A percentile compares a stretch with the other conserved stretches of the same genome.
phyloP scores from a whole-genome alignment of 306 rosid species.

The Malus fusca region DNA sequence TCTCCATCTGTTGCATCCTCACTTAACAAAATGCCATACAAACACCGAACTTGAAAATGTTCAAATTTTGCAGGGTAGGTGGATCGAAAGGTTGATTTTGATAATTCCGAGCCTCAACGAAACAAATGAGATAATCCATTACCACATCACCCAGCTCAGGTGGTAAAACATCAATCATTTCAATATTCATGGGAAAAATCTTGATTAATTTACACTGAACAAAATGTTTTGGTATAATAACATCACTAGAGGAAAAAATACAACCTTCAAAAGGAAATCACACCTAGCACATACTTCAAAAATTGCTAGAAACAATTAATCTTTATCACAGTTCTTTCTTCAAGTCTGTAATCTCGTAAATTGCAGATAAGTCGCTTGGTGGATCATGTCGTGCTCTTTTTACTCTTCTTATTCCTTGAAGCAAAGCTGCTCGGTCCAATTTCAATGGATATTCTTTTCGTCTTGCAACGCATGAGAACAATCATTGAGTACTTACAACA shows the following conservation, averaged over 20 bases:
- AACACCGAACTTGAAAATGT: too few species aligned
- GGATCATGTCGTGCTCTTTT: constrained; percentile 34
- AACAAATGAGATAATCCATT: neutral
- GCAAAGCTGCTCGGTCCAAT: constrained; percentile 91
- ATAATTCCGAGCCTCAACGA: too few species aligned
- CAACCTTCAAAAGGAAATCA: neutral
- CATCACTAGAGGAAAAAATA: neutral
- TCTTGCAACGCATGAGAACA: constrained; percentile 32
- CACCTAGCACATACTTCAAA: neutral
- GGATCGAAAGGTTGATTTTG: too few species aligned
- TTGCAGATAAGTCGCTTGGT: neutral
- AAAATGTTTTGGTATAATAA: neutral
- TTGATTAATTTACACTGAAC: neutral
- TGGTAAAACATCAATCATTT: neutral
- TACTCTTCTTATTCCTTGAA: constrained; percentile 82
- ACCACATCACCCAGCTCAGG: neutral
- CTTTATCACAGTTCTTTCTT: neutral
- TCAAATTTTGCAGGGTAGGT: too few species aligned
- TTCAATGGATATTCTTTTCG: constrained; percentile 79
- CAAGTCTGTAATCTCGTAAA: neutral
- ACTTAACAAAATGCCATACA: too few species aligned
- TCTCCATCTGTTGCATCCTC: too few species aligned
- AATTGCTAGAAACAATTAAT: neutral
- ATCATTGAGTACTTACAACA: neutral
- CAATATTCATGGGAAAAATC: neutral